A percentile compares a stretch with the other conserved stretches of the same genome.
Evolutionary conservation across 352 stramenopile species (phyloP).

Genomic region (Phytopythium kandeliae): DNA sequence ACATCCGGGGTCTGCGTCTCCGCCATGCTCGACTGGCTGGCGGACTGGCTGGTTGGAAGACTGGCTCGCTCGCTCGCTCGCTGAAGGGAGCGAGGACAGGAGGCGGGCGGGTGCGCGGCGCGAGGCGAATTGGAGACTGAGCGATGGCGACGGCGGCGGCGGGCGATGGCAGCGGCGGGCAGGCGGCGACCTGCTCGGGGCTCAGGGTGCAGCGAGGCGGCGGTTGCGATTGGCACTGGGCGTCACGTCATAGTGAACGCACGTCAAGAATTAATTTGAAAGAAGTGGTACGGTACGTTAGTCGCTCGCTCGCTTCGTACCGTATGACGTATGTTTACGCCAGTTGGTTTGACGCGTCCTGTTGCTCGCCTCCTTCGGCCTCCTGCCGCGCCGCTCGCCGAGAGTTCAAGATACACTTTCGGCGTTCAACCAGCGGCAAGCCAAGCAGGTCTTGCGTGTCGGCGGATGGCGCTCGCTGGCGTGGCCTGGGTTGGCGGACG

Average conservation of each 20-base stretch:
- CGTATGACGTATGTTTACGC: too few species aligned
- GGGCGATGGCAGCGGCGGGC: too few species aligned
- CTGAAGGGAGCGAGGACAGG: neutral
- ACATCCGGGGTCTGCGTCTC: neutral
- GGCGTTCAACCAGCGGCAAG: neutral
- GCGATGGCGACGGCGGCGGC: neutral
- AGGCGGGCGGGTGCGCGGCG: neutral
- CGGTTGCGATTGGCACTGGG: too few species aligned
- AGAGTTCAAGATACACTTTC: neutral
- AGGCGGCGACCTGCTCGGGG: too few species aligned
- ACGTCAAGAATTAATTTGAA: too few species aligned
- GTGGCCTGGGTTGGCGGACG: neutral
- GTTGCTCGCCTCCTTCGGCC: too few species aligned
- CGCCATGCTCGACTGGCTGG: neutral
- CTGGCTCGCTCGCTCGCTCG: neutral
- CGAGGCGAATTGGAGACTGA: conserved; percentile 7
- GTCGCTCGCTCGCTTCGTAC: too few species aligned
- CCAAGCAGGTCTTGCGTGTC: conserved; percentile 2
- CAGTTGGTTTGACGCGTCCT: too few species aligned
- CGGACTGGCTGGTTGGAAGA: neutral
- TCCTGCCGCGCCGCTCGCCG: too few species aligned
- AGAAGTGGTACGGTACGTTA: too few species aligned
- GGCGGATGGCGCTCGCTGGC: conserved; percentile 3
- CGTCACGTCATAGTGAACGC: too few species aligned
- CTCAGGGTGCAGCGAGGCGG: too few species aligned